Conservation (phyloP, 1,284 basidiomycete genomes). For the Mycena citricolor region DNA sequence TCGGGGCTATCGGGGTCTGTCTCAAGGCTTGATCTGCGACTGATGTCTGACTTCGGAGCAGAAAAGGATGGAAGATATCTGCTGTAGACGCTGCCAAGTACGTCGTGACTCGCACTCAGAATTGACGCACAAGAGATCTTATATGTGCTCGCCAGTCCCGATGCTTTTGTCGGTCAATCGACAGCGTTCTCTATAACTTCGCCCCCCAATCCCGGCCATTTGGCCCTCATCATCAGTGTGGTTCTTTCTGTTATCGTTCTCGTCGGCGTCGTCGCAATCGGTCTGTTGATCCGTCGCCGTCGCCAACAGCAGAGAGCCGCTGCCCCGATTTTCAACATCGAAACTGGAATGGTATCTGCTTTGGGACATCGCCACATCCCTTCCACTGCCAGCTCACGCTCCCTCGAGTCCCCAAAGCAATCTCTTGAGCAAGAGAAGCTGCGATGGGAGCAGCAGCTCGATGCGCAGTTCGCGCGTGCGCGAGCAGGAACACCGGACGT, state of each 20-base stretch:
- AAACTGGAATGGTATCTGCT: too few species aligned
- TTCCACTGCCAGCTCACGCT: too few species aligned
- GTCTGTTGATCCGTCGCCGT: slow-evolving; percentile 17
- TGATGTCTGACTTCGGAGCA: not conserved
- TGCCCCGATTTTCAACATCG: slow-evolving; percentile 12
- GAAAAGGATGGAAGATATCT: slow-evolving; percentile 11
- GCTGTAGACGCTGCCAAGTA: slow-evolving; percentile 6
- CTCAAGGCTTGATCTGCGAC: not conserved
- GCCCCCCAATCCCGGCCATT: not conserved
- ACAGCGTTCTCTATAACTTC: slow-evolving; percentile 5
- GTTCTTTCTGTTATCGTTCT: too few species aligned
- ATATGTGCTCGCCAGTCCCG: slow-evolving; percentile 2
- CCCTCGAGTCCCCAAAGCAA: too few species aligned
- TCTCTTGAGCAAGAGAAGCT: slow-evolving; percentile 16
- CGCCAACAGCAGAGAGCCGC: slow-evolving; percentile 4
- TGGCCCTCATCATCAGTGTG: slow-evolving; percentile 8
- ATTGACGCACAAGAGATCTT: too few species aligned
- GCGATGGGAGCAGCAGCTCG: slow-evolving; percentile 20
- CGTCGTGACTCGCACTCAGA: not conserved
- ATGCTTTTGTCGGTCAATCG: not conserved
- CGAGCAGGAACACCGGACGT: slow-evolving; percentile 19
- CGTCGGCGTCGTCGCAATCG: slow-evolving; percentile 4
- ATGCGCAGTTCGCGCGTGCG: slow-evolving; percentile 20
- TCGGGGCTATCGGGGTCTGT: slow-evolving; percentile 15
- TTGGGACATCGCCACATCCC: too few species aligned